These are phyloP conservation scores for Penicillium angulare DNA, from an alignment of 495 filamentous ascomycete genomes.

Conservation along the genomic window DNA sequence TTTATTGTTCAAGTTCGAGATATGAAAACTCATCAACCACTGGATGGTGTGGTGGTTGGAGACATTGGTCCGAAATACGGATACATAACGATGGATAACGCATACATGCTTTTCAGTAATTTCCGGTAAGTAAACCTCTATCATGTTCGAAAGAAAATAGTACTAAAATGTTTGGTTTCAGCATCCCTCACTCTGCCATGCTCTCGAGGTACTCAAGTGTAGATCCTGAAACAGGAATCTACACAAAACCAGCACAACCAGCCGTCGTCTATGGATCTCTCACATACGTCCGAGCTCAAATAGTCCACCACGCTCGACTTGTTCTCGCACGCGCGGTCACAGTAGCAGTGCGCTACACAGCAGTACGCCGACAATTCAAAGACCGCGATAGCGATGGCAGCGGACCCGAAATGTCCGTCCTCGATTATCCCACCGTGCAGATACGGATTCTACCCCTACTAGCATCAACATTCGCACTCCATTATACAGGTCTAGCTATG, in stretches of 20 bases:
- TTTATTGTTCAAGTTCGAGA: conserved; percentile 51
- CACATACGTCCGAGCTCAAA: conserved; percentile 44
- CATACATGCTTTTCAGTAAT: conserved; percentile 50
- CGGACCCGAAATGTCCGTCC: conserved; percentile 39
- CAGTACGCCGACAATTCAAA: conserved; percentile 43
- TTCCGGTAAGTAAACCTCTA: conserved; percentile 31
- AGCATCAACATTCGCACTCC: conserved; percentile 48
- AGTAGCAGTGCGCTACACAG: conserved; percentile 44
- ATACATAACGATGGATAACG: conserved; percentile 49
- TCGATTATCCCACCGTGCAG: conserved; percentile 51
- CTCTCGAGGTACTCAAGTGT: conserved; percentile 43
- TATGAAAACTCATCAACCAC: conserved; percentile 38
- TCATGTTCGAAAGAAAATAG: too few relatives aligned
- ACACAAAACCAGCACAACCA: conserved; percentile 38
- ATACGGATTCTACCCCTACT: conserved; percentile 48
- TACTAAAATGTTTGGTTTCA: conserved; percentile 4
- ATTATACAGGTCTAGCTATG: conserved; percentile 49
- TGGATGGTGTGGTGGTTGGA: conserved; percentile 44
- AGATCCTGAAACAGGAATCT: conserved; percentile 37
- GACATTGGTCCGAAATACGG: conserved; percentile 52
- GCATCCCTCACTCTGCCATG: conserved; percentile 47
- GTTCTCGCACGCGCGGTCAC: conserved; percentile 48
- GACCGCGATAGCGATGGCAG: conserved; percentile 39
- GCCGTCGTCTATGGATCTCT: conserved; percentile 47
- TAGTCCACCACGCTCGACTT: conserved; percentile 47